Evolutionary conservation across 352 stramenopile species (phyloP).

Genomic region (Phytophthora pseudosyringae): DNA sequence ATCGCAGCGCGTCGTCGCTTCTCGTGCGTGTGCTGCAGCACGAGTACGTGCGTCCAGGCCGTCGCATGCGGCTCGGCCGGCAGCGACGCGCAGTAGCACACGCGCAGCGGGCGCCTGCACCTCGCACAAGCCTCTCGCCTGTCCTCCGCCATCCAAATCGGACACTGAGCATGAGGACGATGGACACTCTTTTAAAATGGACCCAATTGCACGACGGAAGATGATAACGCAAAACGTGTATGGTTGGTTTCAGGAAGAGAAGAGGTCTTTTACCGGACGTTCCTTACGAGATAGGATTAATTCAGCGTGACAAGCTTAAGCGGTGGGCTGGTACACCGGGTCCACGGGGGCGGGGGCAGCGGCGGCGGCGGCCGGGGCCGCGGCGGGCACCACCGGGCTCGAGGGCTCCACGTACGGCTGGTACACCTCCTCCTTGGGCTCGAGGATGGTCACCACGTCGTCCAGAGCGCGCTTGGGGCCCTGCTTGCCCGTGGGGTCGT

Average conservation of each 20-base stretch:
- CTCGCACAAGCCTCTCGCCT: constrained; percentile 46
- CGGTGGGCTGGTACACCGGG: constrained; percentile 55
- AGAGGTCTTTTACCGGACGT: constrained; percentile 31
- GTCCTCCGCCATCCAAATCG: constrained; percentile 24
- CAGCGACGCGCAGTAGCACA: constrained; percentile 69
- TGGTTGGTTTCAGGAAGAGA: constrained; percentile 44
- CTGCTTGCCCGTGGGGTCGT: constrained; percentile 97
- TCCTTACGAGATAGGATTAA: constrained; percentile 39
- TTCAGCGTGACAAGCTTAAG: constrained; percentile 45
- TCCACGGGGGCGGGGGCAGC: constrained; percentile 45
- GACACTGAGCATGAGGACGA: neutral
- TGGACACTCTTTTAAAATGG: neutral
- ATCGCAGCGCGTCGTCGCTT: constrained; percentile 59
- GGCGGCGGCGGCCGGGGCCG: constrained; percentile 29
- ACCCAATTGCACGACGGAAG: neutral
- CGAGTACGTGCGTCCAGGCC: constrained; percentile 49
- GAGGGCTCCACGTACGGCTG: constrained; percentile 84
- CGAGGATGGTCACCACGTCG: constrained; percentile 99
- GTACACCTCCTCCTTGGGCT: constrained; percentile 97
- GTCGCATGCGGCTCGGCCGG: constrained; percentile 35
- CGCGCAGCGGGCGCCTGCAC: constrained; percentile 49
- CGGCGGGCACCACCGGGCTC: constrained; percentile 52
- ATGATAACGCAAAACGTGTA: constrained; percentile 8
- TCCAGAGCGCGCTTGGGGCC: constrained; percentile 98
- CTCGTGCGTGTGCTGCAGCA: constrained; percentile 72